Evolutionary conservation across 2,329 filamentous ascomycete species (phyloP).

Genomic region (Curvularia eragrostidis): DNA sequence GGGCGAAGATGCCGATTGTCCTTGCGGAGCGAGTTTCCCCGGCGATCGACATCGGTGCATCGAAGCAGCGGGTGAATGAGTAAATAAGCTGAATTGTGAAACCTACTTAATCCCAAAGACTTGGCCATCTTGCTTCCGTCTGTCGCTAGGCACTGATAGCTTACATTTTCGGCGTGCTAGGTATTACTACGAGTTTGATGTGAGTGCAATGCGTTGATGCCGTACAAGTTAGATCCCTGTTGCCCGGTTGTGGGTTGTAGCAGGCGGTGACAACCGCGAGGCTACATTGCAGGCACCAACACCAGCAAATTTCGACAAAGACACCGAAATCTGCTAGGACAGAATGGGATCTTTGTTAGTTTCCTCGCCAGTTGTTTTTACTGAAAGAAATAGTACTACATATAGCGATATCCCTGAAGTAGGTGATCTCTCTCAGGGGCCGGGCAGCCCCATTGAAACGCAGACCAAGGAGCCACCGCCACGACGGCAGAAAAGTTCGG

Average conservation of each 20-base stretch:
- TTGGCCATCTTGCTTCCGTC: background rate
- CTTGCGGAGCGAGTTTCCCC: conserved; percentile 1
- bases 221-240: background rate
- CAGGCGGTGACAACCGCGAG: background rate
- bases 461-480: background rate
- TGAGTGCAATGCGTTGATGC: background rate
- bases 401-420: background rate
- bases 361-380: background rate
- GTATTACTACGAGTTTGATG: background rate
- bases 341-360: background rate
- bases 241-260: background rate
- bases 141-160: background rate
- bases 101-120: background rate
- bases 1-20: background rate
- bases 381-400: background rate
- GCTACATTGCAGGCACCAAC: background rate
- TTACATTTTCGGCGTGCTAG: background rate
- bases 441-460: background rate
- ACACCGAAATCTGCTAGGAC: background rate
- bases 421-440: background rate
- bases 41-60: conserved; percentile 9
- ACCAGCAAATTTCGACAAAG: background rate
- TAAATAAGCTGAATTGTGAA: conserved; percentile 1
- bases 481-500: background rate
- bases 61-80: conserved; percentile 12